These are phyloP conservation scores for Dichotomocladium elegans DNA, from an alignment of 371 early-diverging fungal genomes.

Conservation along the genomic window DNA sequence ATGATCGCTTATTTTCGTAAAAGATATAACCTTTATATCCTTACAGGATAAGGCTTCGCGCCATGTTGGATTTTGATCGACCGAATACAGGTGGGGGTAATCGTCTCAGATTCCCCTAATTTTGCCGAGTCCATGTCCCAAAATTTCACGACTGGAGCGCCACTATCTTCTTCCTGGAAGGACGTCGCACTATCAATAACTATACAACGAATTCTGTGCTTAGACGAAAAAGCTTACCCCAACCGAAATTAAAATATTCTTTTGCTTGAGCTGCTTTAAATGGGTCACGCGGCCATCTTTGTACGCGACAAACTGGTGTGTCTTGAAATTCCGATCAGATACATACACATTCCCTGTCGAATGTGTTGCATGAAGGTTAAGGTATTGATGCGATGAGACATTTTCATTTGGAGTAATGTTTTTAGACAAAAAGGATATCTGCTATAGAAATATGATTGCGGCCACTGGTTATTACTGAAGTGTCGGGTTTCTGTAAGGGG, in stretches of 20 bases:
- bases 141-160: conserved; percentile 63
- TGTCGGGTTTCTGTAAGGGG: conserved; percentile 24
- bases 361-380: conserved; percentile 40
- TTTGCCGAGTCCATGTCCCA: conserved; percentile 78
- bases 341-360: conserved; percentile 60
- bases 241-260: conserved; percentile 66
- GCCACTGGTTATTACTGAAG: conserved; percentile 51
- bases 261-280: conserved; percentile 72
- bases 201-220: too few species aligned
- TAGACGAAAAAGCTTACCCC: conserved; percentile 48
- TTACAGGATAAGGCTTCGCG: conserved; percentile 68
- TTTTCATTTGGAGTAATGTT: not conserved
- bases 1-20: too few species aligned
- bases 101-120: conserved; percentile 14
- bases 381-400: conserved; percentile 9
- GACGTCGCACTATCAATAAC: not conserved
- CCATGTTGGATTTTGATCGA: conserved; percentile 73
- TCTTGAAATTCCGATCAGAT: conserved; percentile 64
- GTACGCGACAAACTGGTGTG: conserved; percentile 70
- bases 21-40: too few species aligned
- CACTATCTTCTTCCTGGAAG: conserved; percentile 48
- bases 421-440: conserved; percentile 43
- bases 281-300: conserved; percentile 74
- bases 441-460: conserved; percentile 54
- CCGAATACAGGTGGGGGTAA: conserved; percentile 61